Conservation (phyloP, 495 filamentous ascomycete species). For the Astrocystis sublimbata region DNA sequence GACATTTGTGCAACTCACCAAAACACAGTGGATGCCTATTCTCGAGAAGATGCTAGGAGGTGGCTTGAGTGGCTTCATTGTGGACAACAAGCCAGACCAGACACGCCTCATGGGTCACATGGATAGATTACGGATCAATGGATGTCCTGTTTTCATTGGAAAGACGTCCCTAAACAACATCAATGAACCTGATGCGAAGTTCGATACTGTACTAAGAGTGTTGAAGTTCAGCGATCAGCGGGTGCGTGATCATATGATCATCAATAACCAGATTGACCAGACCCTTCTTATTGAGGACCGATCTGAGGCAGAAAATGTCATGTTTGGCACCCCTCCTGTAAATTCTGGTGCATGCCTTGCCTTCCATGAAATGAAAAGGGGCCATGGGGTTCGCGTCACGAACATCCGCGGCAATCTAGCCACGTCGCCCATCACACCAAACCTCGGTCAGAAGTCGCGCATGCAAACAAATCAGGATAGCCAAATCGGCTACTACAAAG, state of each 20-base stretch:
- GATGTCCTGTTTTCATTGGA: constrained; percentile 67
- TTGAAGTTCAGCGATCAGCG: constrained; percentile 80
- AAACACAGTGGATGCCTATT: constrained; percentile 82
- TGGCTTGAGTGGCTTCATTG: constrained; percentile 73
- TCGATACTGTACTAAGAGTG: constrained; percentile 75
- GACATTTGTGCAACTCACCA: constrained; percentile 66
- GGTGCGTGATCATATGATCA: constrained; percentile 79
- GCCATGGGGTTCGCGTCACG: constrained; percentile 64
- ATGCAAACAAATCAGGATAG: constrained; percentile 74
- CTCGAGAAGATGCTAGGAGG: constrained; percentile 71
- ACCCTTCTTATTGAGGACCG: constrained; percentile 71
- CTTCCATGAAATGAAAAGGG: constrained; percentile 57
- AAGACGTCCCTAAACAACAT: constrained; percentile 59
- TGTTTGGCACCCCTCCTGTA: constrained; percentile 64
- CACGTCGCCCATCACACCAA: constrained; percentile 35
- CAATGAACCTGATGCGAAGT: constrained; percentile 70
- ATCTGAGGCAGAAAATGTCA: constrained; percentile 63
- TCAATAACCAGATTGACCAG: constrained; percentile 82
- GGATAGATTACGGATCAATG: constrained; percentile 52
- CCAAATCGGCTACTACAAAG: constrained; percentile 32
- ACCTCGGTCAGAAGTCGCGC: constrained; percentile 49
- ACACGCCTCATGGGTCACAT: constrained; percentile 62
- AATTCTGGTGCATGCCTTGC: constrained; percentile 75
- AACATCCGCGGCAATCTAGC: constrained; percentile 46
- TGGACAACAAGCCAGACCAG: constrained; percentile 71